These are phyloP conservation scores for Phytophthora melonis DNA, from an alignment of 352 stramenopile genomes.

Conservation along the genomic window DNA sequence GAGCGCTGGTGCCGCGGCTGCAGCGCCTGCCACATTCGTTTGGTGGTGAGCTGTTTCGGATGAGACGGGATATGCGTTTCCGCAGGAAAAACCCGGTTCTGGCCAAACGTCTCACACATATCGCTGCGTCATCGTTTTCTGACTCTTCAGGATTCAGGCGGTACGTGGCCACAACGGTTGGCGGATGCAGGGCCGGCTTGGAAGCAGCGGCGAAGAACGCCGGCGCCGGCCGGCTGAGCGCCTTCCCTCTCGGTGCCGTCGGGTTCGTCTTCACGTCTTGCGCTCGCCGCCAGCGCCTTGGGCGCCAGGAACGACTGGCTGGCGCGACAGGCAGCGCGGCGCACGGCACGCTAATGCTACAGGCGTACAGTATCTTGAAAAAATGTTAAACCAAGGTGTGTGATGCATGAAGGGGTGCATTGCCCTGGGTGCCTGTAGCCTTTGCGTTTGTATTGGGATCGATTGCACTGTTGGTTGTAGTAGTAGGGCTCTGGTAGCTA, in stretches of 20 bases:
- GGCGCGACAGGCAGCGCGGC: not conserved
- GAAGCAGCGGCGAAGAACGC: slow-evolving; percentile 19
- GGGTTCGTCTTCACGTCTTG: slow-evolving; percentile 10
- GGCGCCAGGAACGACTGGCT: slow-evolving; percentile 11
- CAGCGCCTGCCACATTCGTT: not conserved
- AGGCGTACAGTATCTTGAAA: not conserved
- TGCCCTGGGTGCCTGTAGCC: not conserved
- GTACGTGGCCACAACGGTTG: slow-evolving; percentile 35
- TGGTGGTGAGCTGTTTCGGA: slow-evolving; percentile 1
- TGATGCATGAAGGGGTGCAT: not conserved
- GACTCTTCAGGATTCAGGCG: slow-evolving; percentile 42
- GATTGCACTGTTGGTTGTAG: not conserved
- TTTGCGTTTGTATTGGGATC: not conserved
- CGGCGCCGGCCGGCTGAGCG: slow-evolving; percentile 9
- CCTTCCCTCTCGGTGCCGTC: slow-evolving; percentile 6
- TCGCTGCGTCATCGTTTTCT: slow-evolving; percentile 19
- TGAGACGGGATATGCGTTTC: not conserved
- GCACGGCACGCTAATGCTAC: not conserved
- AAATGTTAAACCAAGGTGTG: slow-evolving; percentile 31
- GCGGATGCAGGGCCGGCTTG: slow-evolving; percentile 16
- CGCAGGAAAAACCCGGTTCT: slow-evolving; percentile 11
- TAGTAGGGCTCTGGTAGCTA: not conserved
- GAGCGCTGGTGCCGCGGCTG: too few relatives aligned
- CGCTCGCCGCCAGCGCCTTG: not conserved
- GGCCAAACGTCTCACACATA: slow-evolving; percentile 33